Evolutionary conservation across 2,329 filamentous ascomycete genomes (phyloP), one percentile per base, ranked within the genome.

Genomic region (Uncinocarpus reesii): DNA sequence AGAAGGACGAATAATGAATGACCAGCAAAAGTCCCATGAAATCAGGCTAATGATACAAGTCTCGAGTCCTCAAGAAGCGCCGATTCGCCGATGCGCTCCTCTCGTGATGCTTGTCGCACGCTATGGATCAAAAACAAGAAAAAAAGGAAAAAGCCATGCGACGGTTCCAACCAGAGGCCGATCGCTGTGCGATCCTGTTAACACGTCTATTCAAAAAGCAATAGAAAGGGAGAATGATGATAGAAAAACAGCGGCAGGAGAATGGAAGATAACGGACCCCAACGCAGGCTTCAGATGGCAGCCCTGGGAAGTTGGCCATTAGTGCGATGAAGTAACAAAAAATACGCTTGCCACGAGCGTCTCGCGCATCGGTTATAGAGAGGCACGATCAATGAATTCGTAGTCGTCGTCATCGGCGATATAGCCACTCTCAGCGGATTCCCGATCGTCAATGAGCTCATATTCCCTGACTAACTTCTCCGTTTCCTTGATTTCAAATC

Each of bases 401-500:
- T 23, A 68, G 23, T 46, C 43, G 37, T 65, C 64, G 21, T 65
- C 63, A 47, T 63, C 61, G 21, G 53, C 56, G 32, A 50, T 35
- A 42, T 55, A 57, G 31, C 55, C 54, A 35, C 67, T 60, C 31
- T 68, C 65, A 51, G 65, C 54, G n/a, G 60, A 54, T 37, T 63
- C 61, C 45, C 65, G 62, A 15, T 57, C 57, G 21, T 71, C 55
- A 67, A 73, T 56, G 69, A 70, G 70, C 58, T 80, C 77, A 56
- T 80, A 81, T 64, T 80, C 77, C 65, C 73, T 75, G 60, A 78
- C 72, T 41, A 81, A 61, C 64, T 78, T 77, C 63, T 78, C 75
- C 1, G 76, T 80, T 64, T 78, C 73, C 56, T 73, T 73, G 52
- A 72, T 74, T 64, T 81, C 77, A 58, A 73, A 81, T 53, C 71